Evolutionary conservation across 179 eudicot genomes (phyloP), one percentile per base, ranked within the genome.

Genomic region (Dionaea muscipula): DNA sequence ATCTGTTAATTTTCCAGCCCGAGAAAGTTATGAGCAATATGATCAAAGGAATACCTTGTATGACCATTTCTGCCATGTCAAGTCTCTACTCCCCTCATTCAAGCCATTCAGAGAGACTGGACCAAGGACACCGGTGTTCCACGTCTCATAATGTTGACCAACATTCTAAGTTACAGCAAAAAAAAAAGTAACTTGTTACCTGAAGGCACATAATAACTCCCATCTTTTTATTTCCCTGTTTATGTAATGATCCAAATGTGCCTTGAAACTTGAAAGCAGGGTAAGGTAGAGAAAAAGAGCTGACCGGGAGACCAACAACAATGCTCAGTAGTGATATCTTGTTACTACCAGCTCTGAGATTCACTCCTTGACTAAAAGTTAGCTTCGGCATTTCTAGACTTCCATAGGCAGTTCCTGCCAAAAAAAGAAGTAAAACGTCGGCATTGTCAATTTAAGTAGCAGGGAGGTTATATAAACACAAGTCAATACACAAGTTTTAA

Each of bases 11-110:
- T 26, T 39, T 22, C 35, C 16, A 22, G 43, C n/a, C n/a, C n/a
- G n/a, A n/a, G n/a, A n/a, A n/a, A n/a, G n/a, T n/a, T n/a, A n/a
- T n/a, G n/a, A n/a, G n/a, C n/a, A n/a, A n/a, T n/a, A n/a, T n/a
- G n/a, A n/a, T n/a, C n/a, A n/a, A n/a, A n/a, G n/a, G 36, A 57
- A 51, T 55, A 90, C 97, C 97, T 90, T 83, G 78, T 90, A 90
- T 49, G 95, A 63, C 97, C 97, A 90, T 59, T 83, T 90, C 73
- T 90, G 97, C 97, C 97, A 86, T 43, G 97, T 74, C 59, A 90
- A 78, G 79, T 86, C 95, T 69, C 94, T 74, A 56, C 67, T 74
- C 31, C 95, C 95, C 59, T 83, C 79, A 41, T 81, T 83, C 59
- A 90, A 80, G 50, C 97, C 97, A 25, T 49, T 68, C 7, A 90